Percentiles rank a stretch among this genome's conserved stretches.
These are phyloP conservation scores for Lyophyllum semitale DNA, from an alignment of 768 basidiomycete genomes.

Conservation along the genomic window DNA sequence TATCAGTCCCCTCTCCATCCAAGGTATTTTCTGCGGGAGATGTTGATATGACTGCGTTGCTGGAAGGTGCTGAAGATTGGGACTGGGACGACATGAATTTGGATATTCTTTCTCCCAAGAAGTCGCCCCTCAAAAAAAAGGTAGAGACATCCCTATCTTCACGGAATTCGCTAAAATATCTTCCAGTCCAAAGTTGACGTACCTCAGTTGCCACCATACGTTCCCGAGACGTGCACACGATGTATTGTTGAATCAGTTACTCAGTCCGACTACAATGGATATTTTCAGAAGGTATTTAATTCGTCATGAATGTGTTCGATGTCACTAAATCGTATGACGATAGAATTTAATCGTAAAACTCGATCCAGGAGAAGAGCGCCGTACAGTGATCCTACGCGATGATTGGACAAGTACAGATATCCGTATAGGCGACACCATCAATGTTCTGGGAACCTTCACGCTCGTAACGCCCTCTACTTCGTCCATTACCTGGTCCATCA, in stretches of 20 bases:
- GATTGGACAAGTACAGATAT: conserved; percentile 77
- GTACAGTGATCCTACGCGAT: conserved; percentile 65
- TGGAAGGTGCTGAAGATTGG: conserved; percentile 73
- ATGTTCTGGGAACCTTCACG: conserved; percentile 60
- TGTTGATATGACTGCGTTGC: conserved; percentile 47
- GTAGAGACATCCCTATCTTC: conserved; percentile 10
- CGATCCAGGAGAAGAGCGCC: conserved; percentile 35
- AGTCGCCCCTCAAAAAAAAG: conserved; percentile 33
- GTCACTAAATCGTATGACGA: background rate
- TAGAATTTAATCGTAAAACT: conserved; percentile 56
- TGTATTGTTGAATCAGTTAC: conserved; percentile 54
- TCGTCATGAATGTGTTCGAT: background rate
- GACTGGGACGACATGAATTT: conserved; percentile 63
- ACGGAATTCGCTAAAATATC: conserved; percentile 3
- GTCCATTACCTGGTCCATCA: conserved; percentile 45
- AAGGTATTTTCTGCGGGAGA: conserved; percentile 29
- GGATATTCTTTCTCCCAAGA: conserved; percentile 54
- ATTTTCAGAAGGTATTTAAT: conserved; percentile 43
- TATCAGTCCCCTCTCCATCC: conserved; percentile 18
- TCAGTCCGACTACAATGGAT: conserved; percentile 29
- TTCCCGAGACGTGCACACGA: conserved; percentile 47
- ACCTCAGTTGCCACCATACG: conserved; percentile 22
- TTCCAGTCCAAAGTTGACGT: conserved; percentile 7
- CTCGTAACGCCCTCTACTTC: conserved; percentile 32
- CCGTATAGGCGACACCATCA: conserved; percentile 71